Conservation (phyloP, 2,329 filamentous ascomycete species). For the Colletotrichum musicola region DNA sequence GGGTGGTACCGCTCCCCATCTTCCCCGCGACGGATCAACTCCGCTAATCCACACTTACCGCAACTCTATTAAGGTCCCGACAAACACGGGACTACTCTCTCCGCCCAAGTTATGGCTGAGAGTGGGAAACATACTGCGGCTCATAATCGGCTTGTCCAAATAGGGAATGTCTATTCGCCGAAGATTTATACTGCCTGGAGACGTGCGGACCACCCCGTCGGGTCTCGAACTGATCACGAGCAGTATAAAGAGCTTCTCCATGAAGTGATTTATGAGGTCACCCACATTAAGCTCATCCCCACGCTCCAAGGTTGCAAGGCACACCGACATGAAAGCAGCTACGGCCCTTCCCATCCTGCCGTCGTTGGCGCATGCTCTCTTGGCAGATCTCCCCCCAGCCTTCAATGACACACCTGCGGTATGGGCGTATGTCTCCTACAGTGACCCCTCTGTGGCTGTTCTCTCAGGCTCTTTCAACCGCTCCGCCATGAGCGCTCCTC, state of each 20-base stretch:
- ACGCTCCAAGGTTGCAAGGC: background rate
- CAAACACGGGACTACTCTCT: too few species aligned
- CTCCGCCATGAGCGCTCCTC: background rate
- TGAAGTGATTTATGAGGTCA: too few species aligned
- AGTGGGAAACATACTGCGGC: too few species aligned
- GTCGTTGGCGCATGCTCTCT: background rate
- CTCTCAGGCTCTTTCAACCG: slow-evolving; percentile 4
- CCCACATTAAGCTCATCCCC: background rate
- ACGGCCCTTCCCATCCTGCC: background rate
- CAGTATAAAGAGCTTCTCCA: too few species aligned
- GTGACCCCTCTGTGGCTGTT: slow-evolving; percentile 8
- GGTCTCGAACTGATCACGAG: too few species aligned
- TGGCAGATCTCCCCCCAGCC: slow-evolving; percentile 1
- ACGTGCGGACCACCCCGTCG: too few species aligned
- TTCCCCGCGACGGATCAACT: slow-evolving; percentile 4
- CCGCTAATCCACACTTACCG: slow-evolving; percentile 1
- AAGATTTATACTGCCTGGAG: background rate
- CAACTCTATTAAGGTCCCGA: background rate
- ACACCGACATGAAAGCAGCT: background rate
- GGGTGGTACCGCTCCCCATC: too few species aligned
- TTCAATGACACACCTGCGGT: slow-evolving; percentile 2
- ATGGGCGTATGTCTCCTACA: slow-evolving; percentile 16
- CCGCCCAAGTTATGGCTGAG: too few species aligned
- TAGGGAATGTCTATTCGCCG: too few species aligned
- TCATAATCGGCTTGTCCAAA: too few species aligned